These are phyloP conservation scores for Blastobotrys elegans DNA, from an alignment of 1,139 yeast genomes.

Conservation along the genomic window DNA sequence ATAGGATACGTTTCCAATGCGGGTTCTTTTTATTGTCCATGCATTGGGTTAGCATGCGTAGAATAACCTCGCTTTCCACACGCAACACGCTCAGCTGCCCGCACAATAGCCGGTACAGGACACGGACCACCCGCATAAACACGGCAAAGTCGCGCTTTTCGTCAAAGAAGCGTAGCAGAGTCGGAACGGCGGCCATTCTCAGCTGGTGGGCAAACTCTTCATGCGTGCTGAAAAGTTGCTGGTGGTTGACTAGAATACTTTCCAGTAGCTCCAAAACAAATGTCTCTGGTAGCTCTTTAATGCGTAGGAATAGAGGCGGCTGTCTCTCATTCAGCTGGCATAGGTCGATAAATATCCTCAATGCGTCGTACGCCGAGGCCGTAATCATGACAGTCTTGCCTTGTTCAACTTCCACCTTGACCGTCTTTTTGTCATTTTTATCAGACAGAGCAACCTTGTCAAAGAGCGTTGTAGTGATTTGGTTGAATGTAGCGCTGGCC, in stretches of 20 bases:
- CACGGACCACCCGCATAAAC: conserved; percentile 67
- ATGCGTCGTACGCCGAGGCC: conserved; percentile 62
- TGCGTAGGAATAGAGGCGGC: conserved; percentile 47
- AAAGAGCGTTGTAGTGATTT: conserved; percentile 67
- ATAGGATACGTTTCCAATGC: conserved; percentile 66
- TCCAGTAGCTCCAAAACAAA: conserved; percentile 80
- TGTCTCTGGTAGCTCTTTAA: conserved; percentile 54
- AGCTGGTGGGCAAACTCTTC: conserved; percentile 61
- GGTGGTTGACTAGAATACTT: conserved; percentile 57
- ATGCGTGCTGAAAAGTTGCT: conserved; percentile 50
- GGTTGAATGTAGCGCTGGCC: conserved; percentile 90
- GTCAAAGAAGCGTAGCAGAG: conserved; percentile 62
- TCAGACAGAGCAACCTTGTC: conserved; percentile 53
- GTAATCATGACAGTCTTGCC: conserved; percentile 43
- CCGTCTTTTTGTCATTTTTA: conserved; percentile 14
- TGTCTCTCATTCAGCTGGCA: conserved; percentile 63
- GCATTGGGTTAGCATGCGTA: conserved; percentile 67
- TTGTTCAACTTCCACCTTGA: conserved; percentile 38
- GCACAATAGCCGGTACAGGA: conserved; percentile 55
- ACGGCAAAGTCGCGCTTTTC: conserved; percentile 60
- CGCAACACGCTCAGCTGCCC: conserved; percentile 58
- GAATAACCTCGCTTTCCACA: conserved; percentile 74
- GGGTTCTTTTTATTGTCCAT: conserved; percentile 49
- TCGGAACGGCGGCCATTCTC: conserved; percentile 66
- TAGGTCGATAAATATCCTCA: conserved; percentile 61